A percentile compares a stretch with the other conserved stretches of the same genome.
Conservation (phyloP, 192 early-diverging fungal genomes). For the Physocladia obscura region DNA sequence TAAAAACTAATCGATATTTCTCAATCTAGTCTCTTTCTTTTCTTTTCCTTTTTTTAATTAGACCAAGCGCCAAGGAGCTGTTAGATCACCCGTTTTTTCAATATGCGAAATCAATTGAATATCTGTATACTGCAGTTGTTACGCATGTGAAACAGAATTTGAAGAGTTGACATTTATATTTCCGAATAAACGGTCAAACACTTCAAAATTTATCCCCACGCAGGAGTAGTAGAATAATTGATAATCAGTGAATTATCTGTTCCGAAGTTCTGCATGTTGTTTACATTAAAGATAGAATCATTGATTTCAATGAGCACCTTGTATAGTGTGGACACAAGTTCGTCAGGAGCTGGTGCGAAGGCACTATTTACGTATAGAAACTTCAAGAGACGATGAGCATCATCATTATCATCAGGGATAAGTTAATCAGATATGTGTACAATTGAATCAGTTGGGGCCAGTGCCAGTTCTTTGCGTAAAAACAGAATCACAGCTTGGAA, state of each 20-base stretch:
- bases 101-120: conserved; percentile 11
- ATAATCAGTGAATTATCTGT: conserved; percentile 80
- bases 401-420: too few species aligned
- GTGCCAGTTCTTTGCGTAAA: conserved; percentile 76
- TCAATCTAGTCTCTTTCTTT: background rate
- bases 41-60: background rate
- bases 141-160: conserved; percentile 10
- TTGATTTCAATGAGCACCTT: conserved; percentile 51
- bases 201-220: conserved; percentile 73
- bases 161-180: background rate
- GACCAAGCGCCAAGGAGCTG: conserved; percentile 39
- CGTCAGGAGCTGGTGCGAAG: conserved; percentile 93
- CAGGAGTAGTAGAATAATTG: conserved; percentile 88
- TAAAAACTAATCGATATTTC: background rate
- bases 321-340: conserved; percentile 76
- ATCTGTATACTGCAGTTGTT: background rate
- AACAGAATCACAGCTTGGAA: conserved; percentile 86
- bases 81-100: conserved; percentile 43
- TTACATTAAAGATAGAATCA: background rate
- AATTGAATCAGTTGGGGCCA: conserved; percentile 64
- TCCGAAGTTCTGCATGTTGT: conserved; percentile 71
- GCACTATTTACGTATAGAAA: conserved; percentile 91
- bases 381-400: conserved; percentile 35
- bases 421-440: background rate
- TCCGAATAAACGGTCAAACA: too few species aligned